These are phyloP conservation scores for Suillus alpinus DNA, from an alignment of 768 basidiomycete genomes.

Conservation along the genomic window DNA sequence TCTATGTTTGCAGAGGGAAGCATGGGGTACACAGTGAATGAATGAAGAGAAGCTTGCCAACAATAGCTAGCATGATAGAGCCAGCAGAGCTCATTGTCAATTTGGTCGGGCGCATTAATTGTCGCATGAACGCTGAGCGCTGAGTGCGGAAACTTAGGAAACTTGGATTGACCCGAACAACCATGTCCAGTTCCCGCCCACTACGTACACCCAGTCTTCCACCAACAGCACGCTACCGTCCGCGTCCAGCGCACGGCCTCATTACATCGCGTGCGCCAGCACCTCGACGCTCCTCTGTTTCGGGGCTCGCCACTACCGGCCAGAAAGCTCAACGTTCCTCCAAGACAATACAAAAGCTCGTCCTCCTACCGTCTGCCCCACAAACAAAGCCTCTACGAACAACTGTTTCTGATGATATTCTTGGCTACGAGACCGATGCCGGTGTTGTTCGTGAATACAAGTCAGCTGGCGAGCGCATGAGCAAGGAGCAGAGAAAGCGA, in stretches of 20 bases:
- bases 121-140: neutral
- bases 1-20: neutral
- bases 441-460: constrained; percentile 71
- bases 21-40: neutral
- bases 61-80: neutral
- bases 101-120: neutral
- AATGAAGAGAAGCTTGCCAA: neutral
- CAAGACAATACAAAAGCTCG: constrained; percentile 89
- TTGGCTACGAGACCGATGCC: constrained; percentile 63
- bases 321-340: constrained; percentile 73
- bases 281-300: constrained; percentile 30
- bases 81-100: neutral
- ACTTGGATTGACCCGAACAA: neutral
- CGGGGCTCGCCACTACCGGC: constrained; percentile 27
- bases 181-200: neutral
- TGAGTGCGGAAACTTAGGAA: neutral
- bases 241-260: constrained; percentile 6
- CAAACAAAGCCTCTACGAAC: constrained; percentile 71
- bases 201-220: neutral
- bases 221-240: constrained; percentile 9
- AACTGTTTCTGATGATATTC: constrained; percentile 35
- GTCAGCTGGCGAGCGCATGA: constrained; percentile 86
- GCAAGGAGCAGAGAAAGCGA: constrained; percentile 76
- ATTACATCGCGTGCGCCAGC: constrained; percentile 3
- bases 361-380: constrained; percentile 84